These are phyloP conservation scores for Camelina neglecta DNA, from an alignment of 345 rosid genomes.

Conservation along the genomic window DNA sequence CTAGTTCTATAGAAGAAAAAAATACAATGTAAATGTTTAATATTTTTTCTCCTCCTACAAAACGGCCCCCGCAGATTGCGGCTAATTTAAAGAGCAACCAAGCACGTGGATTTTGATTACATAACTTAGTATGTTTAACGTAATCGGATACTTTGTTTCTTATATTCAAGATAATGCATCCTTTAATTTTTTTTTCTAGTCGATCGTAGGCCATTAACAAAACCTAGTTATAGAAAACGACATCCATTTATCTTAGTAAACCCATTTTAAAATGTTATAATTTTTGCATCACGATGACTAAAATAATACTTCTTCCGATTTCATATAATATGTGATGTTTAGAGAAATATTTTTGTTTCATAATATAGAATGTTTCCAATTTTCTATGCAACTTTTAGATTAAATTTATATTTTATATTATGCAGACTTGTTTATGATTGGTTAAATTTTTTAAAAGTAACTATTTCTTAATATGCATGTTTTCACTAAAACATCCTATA, in stretches of 20 bases:
- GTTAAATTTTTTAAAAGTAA: no score
- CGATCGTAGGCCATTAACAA: neutral
- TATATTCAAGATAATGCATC: slow-evolving; percentile 5
- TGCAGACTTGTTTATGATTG: no score
- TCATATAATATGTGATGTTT: no score
- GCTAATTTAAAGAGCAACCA: slow-evolving; percentile 27
- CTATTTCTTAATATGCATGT: no score
- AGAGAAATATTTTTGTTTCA: no score
- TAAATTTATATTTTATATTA: no score
- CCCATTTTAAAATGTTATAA: neutral
- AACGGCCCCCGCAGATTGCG: slow-evolving; percentile 31
- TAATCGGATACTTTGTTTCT: neutral
- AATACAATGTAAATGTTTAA: neutral
- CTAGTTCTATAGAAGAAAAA: no score
- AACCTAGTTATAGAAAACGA: slow-evolving; percentile 12
- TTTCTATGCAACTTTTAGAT: no score
- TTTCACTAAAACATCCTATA: no score
- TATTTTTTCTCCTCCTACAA: neutral
- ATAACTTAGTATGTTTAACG: slow-evolving; percentile 17
- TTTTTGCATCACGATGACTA: neutral
- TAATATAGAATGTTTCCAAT: no score
- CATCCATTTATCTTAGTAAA: neutral
- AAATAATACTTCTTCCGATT: no score
- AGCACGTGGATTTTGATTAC: slow-evolving; percentile 26
- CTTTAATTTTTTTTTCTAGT: neutral